Percentiles rank a stretch among this genome's conserved stretches.
Evolutionary conservation across 129 eudicot species (phyloP).

Genomic region (Kitagawia praeruptora): DNA sequence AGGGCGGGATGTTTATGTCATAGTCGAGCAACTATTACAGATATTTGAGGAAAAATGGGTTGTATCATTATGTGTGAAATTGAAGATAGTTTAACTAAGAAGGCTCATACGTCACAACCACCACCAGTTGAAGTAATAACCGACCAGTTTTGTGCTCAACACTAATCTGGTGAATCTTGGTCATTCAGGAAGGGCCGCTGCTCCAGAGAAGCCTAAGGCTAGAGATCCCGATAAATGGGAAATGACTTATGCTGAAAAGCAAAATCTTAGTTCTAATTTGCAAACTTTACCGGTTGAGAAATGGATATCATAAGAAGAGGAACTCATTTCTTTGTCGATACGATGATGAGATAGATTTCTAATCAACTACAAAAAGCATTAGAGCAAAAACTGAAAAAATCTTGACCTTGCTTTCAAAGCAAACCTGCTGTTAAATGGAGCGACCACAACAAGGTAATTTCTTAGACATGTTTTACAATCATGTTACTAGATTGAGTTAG

Average conservation of each 20-base stretch:
- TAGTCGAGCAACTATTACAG: conserved; percentile 64
- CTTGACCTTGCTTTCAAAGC: conserved; percentile 35
- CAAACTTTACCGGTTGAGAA: conserved; percentile 47
- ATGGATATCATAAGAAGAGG: conserved; percentile 76
- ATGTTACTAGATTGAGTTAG: not conserved
- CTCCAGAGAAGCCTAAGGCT: too few relatives aligned
- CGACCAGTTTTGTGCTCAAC: conserved; percentile 25
- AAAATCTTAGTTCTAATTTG: conserved; percentile 54
- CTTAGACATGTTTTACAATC: too few relatives aligned
- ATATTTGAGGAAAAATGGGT: conserved; percentile 79
- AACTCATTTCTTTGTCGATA: conserved; percentile 55
- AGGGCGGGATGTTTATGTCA: conserved; percentile 77
- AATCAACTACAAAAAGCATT: conserved; percentile 50
- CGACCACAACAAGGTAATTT: conserved; percentile 38
- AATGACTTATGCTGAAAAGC: conserved; percentile 60
- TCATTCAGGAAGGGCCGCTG: too few relatives aligned
- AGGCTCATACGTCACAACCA: conserved; percentile 24
- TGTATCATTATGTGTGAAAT: conserved; percentile 40
- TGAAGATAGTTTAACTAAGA: conserved; percentile 40
- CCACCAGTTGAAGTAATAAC: conserved; percentile 29
- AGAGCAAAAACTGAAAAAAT: conserved; percentile 65
- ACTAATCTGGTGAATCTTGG: too few relatives aligned
- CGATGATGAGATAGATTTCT: conserved; percentile 86
- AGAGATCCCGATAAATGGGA: too few relatives aligned
- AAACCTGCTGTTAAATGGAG: conserved; percentile 21